Evolutionary conservation across 306 rosid genomes (phyloP).

Genomic region (Inga oerstediana): DNA sequence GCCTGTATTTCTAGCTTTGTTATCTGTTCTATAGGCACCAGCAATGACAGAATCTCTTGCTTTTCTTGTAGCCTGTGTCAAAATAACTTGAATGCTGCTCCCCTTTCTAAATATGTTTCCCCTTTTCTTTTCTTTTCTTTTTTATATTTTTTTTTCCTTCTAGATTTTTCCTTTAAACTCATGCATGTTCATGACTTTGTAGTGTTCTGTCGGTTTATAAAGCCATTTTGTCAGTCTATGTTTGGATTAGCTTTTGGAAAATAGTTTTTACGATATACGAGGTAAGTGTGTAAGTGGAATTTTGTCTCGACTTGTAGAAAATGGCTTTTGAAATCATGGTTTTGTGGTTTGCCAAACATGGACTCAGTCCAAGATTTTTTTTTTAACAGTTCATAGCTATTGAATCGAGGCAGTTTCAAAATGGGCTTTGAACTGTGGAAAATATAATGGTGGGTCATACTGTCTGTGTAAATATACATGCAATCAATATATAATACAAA

Average conservation of each 20-base stretch:
- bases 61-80: background rate
- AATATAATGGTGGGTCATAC: background rate
- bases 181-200: background rate
- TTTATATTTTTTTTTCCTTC: background rate
- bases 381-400: background rate
- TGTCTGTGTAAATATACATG: constrained; percentile 18
- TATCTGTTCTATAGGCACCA: background rate
- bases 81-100: background rate
- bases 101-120: background rate
- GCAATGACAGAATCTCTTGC: constrained; percentile 6
- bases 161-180: background rate
- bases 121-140: background rate
- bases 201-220: background rate
- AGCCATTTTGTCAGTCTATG: background rate
- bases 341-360: no score
- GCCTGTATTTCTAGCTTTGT: background rate
- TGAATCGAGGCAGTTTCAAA: background rate
- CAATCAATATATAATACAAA: background rate
- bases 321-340: no score
- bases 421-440: constrained; percentile 5
- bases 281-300: no score
- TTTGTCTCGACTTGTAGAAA: no score
- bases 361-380: background rate
- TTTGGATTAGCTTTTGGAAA: no score
- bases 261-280: no score